Base-by-base conservation (phyloP, 202 grass and related monocot species). In the Eragrostis tef region DNA sequence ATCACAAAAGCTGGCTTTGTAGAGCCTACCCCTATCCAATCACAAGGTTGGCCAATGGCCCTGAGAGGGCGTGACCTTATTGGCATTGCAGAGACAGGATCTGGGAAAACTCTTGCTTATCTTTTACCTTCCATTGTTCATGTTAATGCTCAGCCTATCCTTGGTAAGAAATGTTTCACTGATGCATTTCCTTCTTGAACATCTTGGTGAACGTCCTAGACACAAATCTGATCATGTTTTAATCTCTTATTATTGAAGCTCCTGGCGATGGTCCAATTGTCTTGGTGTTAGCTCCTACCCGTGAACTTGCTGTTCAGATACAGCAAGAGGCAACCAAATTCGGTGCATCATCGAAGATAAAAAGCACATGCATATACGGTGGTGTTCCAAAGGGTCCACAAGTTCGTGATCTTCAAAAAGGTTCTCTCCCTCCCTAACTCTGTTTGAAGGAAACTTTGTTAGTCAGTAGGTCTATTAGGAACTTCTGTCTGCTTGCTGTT, bases 381-480 rank as follows among this genome's bases (percentile, higher is more conserved):
- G 93, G 93, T 71, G 96, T 99, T 69, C 96, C 96, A 53, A 99
- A 96, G 88, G 97, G 93, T 67, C 90, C 97, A 81, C 93, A 99
- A 96, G 90, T 99, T 87, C 87, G 97, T 24, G 93, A 99, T 91
- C 93, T 99, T 60, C 97, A 96, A 70, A 99, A 96, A 89, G 93
- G 96, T 96, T 60, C 45, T 67, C 11, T 63, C 27, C 14, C 80
- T 25, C 9, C 58, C 56, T 36, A 39, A 7, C 41, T 11, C 56
- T 61, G 2, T 3, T 14, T 25, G 48, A 39, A 39, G 34, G n/a
- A n/a, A n/a, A n/a, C 29, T 21, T 15, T 72, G 63, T 59, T 71
- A 54, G 10, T 60, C 39, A 58, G n/a, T 46, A 60, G 3, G 1
- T 46, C 8, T 47, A n/a, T 20, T 59, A n/a, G 45, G 26, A 19